Evolutionary conservation across 495 filamentous ascomycete species (phyloP).

Genomic region (Hapsidospora chrysogenum): DNA sequence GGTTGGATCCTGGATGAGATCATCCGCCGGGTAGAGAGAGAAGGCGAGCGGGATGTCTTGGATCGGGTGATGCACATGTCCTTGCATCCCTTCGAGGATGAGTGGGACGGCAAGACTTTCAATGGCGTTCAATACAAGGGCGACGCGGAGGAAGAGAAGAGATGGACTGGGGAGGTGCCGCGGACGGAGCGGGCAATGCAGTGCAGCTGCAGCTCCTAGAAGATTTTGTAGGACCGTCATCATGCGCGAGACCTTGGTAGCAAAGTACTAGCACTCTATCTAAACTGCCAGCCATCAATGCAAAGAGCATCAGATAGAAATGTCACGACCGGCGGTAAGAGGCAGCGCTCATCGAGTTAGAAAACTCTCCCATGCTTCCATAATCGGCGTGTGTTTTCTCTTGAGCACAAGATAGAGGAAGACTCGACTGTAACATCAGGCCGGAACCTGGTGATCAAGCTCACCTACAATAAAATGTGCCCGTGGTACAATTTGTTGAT

Average conservation of each 20-base stretch:
- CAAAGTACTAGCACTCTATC: no score
- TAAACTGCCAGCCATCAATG: no score
- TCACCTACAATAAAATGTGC: conserved; percentile 84
- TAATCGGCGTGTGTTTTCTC: conserved; percentile 38
- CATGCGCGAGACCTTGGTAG: no score
- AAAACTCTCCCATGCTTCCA: conserved; percentile 40
- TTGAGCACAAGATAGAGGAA: conserved; percentile 47
- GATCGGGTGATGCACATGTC: conserved; percentile 61
- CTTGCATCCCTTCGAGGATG: conserved; percentile 66
- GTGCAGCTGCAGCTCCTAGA: conserved; percentile 62
- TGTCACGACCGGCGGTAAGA: conserved; percentile 50
- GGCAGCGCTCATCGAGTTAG: conserved; percentile 31
- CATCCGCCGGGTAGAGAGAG: conserved; percentile 72
- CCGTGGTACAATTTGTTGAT: conserved; percentile 44
- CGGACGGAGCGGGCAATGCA: conserved; percentile 61
- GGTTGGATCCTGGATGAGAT: conserved; percentile 90
- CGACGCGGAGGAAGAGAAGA: conserved; percentile 53
- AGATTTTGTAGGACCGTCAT: no score
- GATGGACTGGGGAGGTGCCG: conserved; percentile 83
- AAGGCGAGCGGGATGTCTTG: conserved; percentile 65
- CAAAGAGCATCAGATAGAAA: conserved; percentile 7
- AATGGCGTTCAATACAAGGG: conserved; percentile 25
- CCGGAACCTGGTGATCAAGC: conserved; percentile 24
- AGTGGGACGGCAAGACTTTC: conserved; percentile 38
- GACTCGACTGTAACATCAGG: conserved; percentile 29